These are phyloP conservation scores for Euphorbia lathyris DNA, from an alignment of 345 rosid genomes.

Conservation along the genomic window DNA sequence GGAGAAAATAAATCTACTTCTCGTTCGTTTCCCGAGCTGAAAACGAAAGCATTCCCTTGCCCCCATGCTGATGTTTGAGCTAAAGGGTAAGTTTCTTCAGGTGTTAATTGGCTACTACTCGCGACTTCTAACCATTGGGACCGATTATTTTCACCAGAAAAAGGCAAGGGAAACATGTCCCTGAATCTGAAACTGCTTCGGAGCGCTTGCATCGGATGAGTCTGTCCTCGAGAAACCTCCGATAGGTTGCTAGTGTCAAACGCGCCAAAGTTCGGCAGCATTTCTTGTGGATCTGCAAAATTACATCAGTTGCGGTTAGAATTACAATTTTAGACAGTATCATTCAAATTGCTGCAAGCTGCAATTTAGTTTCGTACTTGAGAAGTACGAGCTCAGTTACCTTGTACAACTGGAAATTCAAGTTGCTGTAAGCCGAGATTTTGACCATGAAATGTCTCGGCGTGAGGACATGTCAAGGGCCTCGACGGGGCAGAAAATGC, in stretches of 20 bases:
- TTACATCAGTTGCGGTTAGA: not conserved
- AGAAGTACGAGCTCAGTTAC: slow-evolving; percentile 18
- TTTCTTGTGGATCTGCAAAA: slow-evolving; percentile 32
- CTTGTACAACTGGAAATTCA: slow-evolving; percentile 30
- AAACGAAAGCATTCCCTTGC: slow-evolving; percentile 19
- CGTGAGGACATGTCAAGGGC: slow-evolving; percentile 29
- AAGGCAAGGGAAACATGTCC: slow-evolving; percentile 4
- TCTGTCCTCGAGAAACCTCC: slow-evolving; percentile 16
- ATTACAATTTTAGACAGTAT: no score
- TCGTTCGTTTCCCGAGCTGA: slow-evolving; percentile 26
- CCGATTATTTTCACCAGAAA: slow-evolving; percentile 18
- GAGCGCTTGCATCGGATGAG: slow-evolving; percentile 9
- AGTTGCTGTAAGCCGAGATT: slow-evolving; percentile 28
- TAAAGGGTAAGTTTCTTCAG: slow-evolving; percentile 18
- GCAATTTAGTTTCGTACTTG: not conserved
- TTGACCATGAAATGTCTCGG: slow-evolving; percentile 23
- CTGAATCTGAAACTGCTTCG: slow-evolving; percentile 33
- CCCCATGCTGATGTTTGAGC: slow-evolving; percentile 36
- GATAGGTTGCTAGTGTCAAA: slow-evolving; percentile 20
- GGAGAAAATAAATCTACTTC: slow-evolving; percentile 26
- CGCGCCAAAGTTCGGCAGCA: slow-evolving; percentile 22
- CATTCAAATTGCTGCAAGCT: not conserved
- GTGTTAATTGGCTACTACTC: not conserved
- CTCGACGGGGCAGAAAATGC: slow-evolving; percentile 28
- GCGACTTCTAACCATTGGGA: slow-evolving; percentile 15